phyloP scores from a whole-genome alignment of 441 rosid genomes.

The Bocquillonia castaneifolia region DNA sequence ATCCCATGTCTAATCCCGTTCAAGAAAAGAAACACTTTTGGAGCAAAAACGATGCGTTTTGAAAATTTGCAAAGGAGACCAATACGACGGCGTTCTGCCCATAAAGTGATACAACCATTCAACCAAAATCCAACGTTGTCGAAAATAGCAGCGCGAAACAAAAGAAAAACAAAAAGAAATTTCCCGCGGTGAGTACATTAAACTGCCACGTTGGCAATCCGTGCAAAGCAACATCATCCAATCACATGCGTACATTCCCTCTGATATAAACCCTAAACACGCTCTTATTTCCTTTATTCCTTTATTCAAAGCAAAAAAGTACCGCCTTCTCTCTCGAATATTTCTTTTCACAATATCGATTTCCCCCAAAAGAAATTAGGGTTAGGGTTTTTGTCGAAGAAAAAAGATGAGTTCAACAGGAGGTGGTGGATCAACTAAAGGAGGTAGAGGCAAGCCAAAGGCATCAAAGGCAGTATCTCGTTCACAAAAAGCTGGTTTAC shows the following conservation, averaged over 20 bases:
- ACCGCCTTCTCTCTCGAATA: too few species aligned
- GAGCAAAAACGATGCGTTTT: too few species aligned
- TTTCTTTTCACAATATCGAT: too few species aligned
- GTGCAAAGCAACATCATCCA: slow-evolving; percentile 8
- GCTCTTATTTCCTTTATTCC: too few species aligned
- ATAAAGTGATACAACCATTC: too few species aligned
- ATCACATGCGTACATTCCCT: slow-evolving; percentile 22
- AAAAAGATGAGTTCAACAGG: slow-evolving; percentile 39
- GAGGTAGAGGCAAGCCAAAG: slow-evolving; percentile 70
- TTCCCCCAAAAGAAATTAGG: neutral
- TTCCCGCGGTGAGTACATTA: slow-evolving; percentile 30
- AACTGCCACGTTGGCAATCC: slow-evolving; percentile 41
- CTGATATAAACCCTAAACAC: neutral
- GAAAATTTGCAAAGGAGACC: too few species aligned
- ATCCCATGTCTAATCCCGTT: too few species aligned
- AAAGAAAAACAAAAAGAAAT: slow-evolving; percentile 5
- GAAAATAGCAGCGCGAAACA: neutral
- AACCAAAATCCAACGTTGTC: too few species aligned
- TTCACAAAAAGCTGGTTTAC: slow-evolving; percentile 69
- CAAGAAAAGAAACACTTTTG: too few species aligned
- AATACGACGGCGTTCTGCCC: neutral
- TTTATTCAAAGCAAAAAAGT: too few species aligned
- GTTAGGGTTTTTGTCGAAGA: slow-evolving; percentile 26
- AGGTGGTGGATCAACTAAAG: slow-evolving; percentile 41
- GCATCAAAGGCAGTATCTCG: slow-evolving; percentile 60